Base-by-base conservation (phyloP, 2,329 filamentous ascomycete species). In the Neofusicoccum sp. region DNA sequence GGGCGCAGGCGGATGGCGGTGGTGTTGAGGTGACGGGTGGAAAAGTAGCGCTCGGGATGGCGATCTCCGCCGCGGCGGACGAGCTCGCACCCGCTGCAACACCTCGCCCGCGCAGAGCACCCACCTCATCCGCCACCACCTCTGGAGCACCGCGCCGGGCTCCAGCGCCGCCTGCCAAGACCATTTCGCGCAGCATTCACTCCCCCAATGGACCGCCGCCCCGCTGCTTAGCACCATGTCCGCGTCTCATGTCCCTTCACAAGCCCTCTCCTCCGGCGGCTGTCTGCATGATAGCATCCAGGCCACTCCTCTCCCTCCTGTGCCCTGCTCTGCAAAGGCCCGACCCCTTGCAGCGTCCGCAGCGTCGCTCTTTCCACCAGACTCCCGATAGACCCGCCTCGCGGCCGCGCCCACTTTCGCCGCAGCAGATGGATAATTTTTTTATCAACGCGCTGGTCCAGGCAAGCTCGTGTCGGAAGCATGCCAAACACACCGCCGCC, bases 181-280 rank as follows among this genome's bases (percentile, higher is more conserved):
- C 28, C 40, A 54, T 54, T 47, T 30, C 33, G 47, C 40, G 48
- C 44, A 31, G 36, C 44, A 49, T 49, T 30, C 33, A 26, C 49
- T 12, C 12, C 41, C n/a, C 28, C 45, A 41, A 61, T 61, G 59
- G 49, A 47, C 38, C 41, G 31, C 12, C 26, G 24, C 26, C 26
- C 26, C 26, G 33, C 30, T 20, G 20, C 38, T 62, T 76, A 75
- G 76, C 83, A 86, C 79, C 68, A 87, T 88, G 85, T 80, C 76
- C 78, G 78, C 73, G 71, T 81, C 82, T 83, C 84, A 88, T 88
- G 86, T 85, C 82, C 83, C 77, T 81, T 77, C 73, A 82, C 78
- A 61, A 79, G 79, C 76, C 78, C 77, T 76, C 78, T 81, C 75
- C 77, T 81, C 72, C 78, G 80, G 79, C 78, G 76, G 69, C 77